Conservation (phyloP, 176 grass and related monocot genomes). For the Aegilops bicornis region DNA sequence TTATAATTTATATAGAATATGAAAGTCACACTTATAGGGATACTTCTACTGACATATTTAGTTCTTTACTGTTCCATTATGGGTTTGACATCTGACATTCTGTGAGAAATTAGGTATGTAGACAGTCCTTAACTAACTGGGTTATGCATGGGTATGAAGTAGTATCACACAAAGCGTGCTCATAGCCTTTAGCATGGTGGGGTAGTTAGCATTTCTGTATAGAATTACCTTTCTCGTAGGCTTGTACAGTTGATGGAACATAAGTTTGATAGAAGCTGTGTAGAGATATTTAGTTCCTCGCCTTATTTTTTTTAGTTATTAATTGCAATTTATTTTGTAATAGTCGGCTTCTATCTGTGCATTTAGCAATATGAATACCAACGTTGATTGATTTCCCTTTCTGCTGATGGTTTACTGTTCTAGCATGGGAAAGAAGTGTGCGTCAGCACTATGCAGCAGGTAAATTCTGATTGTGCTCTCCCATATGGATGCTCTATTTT, state of each 20-base stretch:
- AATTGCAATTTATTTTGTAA: constrained; percentile 1
- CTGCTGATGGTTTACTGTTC: constrained; percentile 40
- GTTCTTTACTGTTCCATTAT: constrained; percentile 17
- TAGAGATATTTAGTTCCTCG: constrained; percentile 12
- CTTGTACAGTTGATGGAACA: neutral
- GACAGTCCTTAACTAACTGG: neutral
- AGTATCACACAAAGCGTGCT: neutral
- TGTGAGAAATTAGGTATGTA: neutral
- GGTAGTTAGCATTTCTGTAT: neutral
- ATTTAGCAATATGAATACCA: constrained; percentile 26
- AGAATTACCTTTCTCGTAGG: neutral
- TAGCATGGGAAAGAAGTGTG: constrained; percentile 76
- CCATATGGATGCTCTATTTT: constrained; percentile 26
- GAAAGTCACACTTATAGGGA: neutral
- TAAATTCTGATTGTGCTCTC: constrained; percentile 26
- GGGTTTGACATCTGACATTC: neutral
- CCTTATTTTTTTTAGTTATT: constrained; percentile 1
- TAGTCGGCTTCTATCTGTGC: constrained; percentile 18
- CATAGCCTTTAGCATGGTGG: neutral
- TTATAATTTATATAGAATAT: neutral
- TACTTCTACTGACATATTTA: constrained; percentile 10
- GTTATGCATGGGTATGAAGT: neutral
- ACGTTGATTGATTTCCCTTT: constrained; percentile 32
- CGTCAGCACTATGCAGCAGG: constrained; percentile 86
- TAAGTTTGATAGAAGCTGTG: neutral